These are phyloP conservation scores for Monoraphidium neglectum DNA, from an alignment of 139 green algal species.

Conservation along the genomic window DNA sequence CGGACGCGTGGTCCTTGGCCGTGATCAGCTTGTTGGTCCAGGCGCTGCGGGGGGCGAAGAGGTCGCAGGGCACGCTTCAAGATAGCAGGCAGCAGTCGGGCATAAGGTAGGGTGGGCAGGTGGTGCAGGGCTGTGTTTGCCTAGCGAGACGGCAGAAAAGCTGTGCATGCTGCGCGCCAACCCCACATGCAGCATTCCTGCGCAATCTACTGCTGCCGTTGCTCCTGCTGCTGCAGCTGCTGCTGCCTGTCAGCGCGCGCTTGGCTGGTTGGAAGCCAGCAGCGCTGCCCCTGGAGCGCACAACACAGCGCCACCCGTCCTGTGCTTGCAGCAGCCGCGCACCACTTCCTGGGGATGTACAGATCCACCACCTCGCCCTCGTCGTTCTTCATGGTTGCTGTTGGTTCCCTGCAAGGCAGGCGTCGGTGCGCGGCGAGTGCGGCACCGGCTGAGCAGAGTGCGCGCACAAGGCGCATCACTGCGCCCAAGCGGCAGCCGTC, in stretches of 20 bases:
- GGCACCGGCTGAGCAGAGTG: no score
- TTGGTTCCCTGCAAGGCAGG: no score
- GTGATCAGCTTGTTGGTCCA: constrained; percentile 99
- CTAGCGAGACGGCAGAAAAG: not conserved
- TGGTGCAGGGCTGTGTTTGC: not conserved
- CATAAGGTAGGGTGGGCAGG: not conserved
- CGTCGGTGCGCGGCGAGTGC: no score
- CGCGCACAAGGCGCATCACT: no score
- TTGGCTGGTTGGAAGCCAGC: not conserved
- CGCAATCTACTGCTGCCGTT: not conserved
- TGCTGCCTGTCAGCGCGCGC: not conserved
- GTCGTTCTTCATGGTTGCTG: constrained; percentile 89
- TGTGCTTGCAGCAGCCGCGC: constrained; percentile 35
- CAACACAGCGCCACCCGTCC: not conserved
- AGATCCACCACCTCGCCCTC: constrained; percentile 94
- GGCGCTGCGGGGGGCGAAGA: constrained; percentile 89
- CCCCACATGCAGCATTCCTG: not conserved
- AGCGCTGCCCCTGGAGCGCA: not conserved
- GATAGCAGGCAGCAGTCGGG: not conserved
- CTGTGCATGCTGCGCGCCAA: not conserved
- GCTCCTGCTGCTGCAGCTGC: not conserved
- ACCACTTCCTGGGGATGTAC: constrained; percentile 99
- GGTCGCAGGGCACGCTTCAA: no score
- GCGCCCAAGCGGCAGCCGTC: no score
- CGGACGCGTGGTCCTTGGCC: constrained; percentile 95